A percentile compares a stretch with the other conserved stretches of the same genome.
These are phyloP conservation scores for Rosa multiflora DNA, from an alignment of 306 rosid genomes.

Conservation along the genomic window DNA sequence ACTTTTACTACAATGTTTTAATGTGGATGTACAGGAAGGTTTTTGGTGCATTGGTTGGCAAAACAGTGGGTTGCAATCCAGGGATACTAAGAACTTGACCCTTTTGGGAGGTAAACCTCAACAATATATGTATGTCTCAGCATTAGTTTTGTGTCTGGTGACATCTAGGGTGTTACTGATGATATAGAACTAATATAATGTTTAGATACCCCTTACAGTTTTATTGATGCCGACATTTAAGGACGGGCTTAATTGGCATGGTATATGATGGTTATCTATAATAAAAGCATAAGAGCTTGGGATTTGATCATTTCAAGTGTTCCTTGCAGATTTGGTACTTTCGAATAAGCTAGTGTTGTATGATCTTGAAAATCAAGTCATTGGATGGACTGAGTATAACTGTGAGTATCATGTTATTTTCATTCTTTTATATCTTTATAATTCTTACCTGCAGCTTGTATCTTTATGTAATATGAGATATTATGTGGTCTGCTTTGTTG, in stretches of 20 bases:
- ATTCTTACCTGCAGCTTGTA: neutral
- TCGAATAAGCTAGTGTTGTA: conserved; percentile 88
- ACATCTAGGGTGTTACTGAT: neutral
- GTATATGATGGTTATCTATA: neutral
- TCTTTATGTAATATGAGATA: neutral
- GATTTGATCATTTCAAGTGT: conserved; percentile 12
- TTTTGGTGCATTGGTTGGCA: conserved; percentile 99
- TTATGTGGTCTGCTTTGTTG: neutral
- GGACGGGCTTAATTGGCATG: neutral
- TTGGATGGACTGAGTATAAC: conserved; percentile 94
- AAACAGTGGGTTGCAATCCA: conserved; percentile 85
- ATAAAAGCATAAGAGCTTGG: neutral
- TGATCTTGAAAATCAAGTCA: conserved; percentile 83
- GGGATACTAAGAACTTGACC: conserved; percentile 83
- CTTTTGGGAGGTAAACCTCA: conserved; percentile 81
- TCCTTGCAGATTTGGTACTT: conserved; percentile 85
- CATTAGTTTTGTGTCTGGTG: neutral
- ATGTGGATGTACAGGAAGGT: conserved; percentile 59
- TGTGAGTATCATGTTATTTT: conserved; percentile 55
- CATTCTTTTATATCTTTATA: neutral
- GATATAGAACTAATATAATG: neutral
- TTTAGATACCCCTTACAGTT: neutral
- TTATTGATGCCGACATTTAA: neutral
- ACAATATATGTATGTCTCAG: conserved; percentile 11
- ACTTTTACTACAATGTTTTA: conserved; percentile 2